A percentile compares a stretch with the other conserved stretches of the same genome.
Evolutionary conservation across 1,284 basidiomycete genomes (phyloP).

Genomic region (Pyrrhoderma lamaoense): DNA sequence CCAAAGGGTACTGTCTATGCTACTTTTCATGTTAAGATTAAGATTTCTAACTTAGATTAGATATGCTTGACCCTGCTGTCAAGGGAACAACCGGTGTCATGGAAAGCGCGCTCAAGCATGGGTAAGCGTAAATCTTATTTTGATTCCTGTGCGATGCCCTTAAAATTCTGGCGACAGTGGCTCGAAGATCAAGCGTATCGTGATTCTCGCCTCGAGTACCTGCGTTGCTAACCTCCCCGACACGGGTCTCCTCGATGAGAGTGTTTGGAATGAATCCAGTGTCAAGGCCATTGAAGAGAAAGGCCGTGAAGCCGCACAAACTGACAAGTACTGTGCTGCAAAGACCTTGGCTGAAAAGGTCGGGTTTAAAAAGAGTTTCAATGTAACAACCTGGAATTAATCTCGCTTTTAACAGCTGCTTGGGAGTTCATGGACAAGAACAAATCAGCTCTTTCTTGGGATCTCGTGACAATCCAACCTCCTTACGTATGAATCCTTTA

Average conservation of each 20-base stretch:
- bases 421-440: conserved; percentile 55
- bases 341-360: conserved; percentile 16
- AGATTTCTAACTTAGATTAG: conserved; percentile 23
- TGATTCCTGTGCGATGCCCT: no score
- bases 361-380: not conserved
- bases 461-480: conserved; percentile 50
- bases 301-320: conserved; percentile 5
- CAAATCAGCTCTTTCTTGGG: conserved; percentile 42
- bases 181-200: conserved; percentile 14
- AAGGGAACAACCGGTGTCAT: conserved; percentile 16
- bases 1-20: conserved; percentile 25
- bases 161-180: not conserved
- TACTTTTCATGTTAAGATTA: conserved; percentile 10
- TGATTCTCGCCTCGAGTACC: conserved; percentile 11
- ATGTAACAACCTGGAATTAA: no score
- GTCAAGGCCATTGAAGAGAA: conserved; percentile 10
- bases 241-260: conserved; percentile 7
- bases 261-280: conserved; percentile 15
- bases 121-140: not conserved
- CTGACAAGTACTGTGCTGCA: conserved; percentile 14
- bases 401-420: conserved; percentile 28
- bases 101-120: conserved; percentile 11
- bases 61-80: conserved; percentile 16
- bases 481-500: conserved; percentile 33
- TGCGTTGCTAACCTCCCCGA: conserved; percentile 3